Conservation (phyloP, 148 eudicot genomes). For the Salicornia ramosissima region DNA sequence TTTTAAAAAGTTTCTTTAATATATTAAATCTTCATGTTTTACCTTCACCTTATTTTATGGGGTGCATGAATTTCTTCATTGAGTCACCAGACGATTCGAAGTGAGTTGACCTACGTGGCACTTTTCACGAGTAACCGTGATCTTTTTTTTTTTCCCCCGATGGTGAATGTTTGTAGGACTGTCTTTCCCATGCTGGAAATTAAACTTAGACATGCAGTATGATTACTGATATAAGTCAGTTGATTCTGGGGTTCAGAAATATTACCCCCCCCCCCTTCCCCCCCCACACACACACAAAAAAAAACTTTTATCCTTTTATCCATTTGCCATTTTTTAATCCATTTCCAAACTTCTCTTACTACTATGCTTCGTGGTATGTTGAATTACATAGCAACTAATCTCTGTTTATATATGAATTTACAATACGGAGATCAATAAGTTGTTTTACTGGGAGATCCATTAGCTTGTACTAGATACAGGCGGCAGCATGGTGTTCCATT, state of each 20-base stretch:
- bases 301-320: background rate
- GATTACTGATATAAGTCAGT: background rate
- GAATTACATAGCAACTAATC: background rate
- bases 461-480: slow-evolving; percentile 85
- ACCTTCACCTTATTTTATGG: background rate
- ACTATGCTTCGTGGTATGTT: slow-evolving; percentile 2
- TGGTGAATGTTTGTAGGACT: background rate
- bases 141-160: too few relatives aligned
- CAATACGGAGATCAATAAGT: slow-evolving; percentile 9
- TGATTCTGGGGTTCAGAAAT: background rate
- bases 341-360: background rate
- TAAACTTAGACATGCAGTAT: background rate
- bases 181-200: background rate
- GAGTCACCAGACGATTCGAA: too few relatives aligned
- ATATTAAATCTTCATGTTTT: background rate
- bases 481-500: slow-evolving; percentile 89
- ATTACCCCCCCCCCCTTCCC: background rate
- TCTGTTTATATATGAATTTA: background rate
- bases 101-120: too few relatives aligned
- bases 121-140: too few relatives aligned
- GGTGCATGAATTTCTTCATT: background rate
- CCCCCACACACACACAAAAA: too few relatives aligned
- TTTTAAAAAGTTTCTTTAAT: background rate
- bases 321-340: background rate
- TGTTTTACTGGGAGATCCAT: slow-evolving; percentile 58